These are phyloP conservation scores for Termitomyces titanicus DNA, from an alignment of 768 basidiomycete genomes.

Conservation along the genomic window DNA sequence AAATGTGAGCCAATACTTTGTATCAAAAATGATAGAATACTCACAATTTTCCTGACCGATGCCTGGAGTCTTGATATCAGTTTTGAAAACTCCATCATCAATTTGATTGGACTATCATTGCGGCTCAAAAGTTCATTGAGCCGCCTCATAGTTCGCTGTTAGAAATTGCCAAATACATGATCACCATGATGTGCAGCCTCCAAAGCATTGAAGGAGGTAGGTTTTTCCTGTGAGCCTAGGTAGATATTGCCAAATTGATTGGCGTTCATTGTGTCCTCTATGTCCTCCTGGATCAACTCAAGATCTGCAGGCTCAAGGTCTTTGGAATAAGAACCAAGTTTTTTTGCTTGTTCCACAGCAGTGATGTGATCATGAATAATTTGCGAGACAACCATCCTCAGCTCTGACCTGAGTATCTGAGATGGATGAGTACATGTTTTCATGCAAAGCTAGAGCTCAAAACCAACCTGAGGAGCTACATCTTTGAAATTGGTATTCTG, in stretches of 20 bases:
- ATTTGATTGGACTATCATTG: background rate
- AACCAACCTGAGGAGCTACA: conserved; percentile 25
- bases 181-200: background rate
- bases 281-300: background rate
- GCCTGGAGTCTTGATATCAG: background rate
- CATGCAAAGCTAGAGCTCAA: background rate
- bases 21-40: background rate
- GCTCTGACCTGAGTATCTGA: background rate
- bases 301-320: background rate
- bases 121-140: background rate
- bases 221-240: background rate
- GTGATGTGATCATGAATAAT: background rate
- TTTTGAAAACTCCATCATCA: background rate
- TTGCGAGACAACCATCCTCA: background rate
- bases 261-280: background rate
- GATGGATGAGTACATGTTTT: background rate
- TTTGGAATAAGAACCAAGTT: background rate
- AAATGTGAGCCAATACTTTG: background rate
- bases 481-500: conserved; percentile 30
- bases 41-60: background rate
- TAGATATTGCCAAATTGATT: background rate
- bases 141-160: background rate
- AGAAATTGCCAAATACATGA: background rate
- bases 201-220: background rate
- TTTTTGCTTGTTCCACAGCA: background rate